phyloP scores from a whole-genome alignment of 108 stramenopile species.

The Cyclostephanos invisitatus region DNA sequence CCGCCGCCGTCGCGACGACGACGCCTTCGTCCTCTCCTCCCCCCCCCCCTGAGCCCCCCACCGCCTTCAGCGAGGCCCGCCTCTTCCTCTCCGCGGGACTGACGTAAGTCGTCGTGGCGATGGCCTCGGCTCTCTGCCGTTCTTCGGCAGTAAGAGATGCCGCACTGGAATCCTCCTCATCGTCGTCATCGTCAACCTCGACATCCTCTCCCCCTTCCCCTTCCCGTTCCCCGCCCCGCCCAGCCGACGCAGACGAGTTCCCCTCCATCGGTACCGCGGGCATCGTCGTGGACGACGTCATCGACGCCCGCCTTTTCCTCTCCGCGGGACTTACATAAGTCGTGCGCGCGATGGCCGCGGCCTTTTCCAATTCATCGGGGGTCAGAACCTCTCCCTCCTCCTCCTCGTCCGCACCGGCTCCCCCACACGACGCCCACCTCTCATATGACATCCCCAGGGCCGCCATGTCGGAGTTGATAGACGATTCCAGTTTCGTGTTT shows the following conservation, averaged over 20 bases:
- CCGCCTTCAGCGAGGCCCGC: conserved; percentile 10
- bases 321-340: conserved; percentile 29
- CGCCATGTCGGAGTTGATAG: conserved; percentile 1
- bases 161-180: background rate
- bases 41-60: background rate
- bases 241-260: too few species aligned
- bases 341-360: background rate
- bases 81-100: conserved; percentile 31
- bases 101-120: conserved; percentile 11
- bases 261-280: too few species aligned
- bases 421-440: background rate
- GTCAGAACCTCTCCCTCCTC: background rate
- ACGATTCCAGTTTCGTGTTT: background rate
- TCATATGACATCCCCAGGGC: conserved; percentile 16
- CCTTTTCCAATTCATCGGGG: background rate
- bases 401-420: background rate
- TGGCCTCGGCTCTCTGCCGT: background rate
- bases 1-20: conserved; percentile 2
- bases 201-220: too few species aligned
- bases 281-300: background rate
- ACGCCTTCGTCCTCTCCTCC: background rate
- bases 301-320: conserved; percentile 19
- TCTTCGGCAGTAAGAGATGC: conserved; percentile 3
- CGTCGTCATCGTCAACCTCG: too few species aligned
- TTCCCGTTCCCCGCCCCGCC: too few species aligned